These are phyloP conservation scores for Asterella californica DNA, from an alignment of 225 moss, liverwort and hornwort genomes.

Conservation along the genomic window DNA sequence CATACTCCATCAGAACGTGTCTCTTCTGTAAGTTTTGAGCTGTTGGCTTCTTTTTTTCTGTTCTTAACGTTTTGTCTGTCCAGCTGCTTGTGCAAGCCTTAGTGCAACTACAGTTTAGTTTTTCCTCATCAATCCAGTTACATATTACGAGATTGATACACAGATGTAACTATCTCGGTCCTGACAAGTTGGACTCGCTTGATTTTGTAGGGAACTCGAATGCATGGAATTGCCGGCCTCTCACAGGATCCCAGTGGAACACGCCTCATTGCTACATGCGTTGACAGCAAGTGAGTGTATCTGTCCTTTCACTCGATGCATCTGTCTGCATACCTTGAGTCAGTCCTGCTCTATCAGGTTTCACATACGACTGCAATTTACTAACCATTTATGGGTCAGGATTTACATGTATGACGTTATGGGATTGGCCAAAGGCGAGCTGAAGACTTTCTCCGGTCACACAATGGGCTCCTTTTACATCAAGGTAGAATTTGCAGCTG, in stretches of 20 bases:
- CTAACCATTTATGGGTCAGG: slow-evolving; percentile 33
- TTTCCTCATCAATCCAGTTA: no score
- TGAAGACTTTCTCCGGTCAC: slow-evolving; percentile 72
- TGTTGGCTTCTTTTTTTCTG: not conserved
- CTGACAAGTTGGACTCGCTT: not conserved
- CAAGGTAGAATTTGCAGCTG: slow-evolving; percentile 47
- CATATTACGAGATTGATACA: no score
- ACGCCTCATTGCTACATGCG: slow-evolving; percentile 79
- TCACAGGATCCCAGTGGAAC: slow-evolving; percentile 83
- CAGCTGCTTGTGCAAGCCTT: not conserved
- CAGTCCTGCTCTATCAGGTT: no score
- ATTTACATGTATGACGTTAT: slow-evolving; percentile 90
- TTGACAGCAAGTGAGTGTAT: slow-evolving; percentile 67
- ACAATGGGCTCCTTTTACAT: slow-evolving; percentile 75
- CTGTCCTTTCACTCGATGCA: not conserved
- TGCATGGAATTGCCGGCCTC: slow-evolving; percentile 84
- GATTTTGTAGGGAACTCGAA: slow-evolving; percentile 46
- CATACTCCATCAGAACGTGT: slow-evolving; percentile 53
- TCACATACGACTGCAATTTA: not conserved
- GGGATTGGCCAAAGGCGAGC: slow-evolving; percentile 55
- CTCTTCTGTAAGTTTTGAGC: slow-evolving; percentile 6
- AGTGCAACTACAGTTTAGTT: no score
- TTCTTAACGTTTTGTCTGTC: no score
- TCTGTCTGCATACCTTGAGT: not conserved
- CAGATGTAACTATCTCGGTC: no score